Conservation (phyloP, 2,329 filamentous ascomycete species). For the Seiridium unicorne region DNA sequence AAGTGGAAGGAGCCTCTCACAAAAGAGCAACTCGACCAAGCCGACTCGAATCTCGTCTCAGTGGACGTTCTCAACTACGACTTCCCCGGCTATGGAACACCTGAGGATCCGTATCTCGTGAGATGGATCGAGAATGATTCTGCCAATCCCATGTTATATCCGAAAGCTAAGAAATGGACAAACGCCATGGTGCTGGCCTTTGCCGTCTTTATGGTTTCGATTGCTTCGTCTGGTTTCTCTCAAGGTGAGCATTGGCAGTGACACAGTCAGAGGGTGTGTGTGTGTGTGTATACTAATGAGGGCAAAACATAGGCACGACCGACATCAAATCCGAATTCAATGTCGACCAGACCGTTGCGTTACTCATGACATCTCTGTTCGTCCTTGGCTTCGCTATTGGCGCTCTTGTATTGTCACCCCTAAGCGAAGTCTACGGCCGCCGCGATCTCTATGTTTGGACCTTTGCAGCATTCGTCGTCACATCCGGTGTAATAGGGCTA, state of each 20-base stretch:
- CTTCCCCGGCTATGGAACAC: slow-evolving; percentile 39
- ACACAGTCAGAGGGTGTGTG: background rate
- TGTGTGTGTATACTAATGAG: background rate
- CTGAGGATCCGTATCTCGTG: slow-evolving; percentile 41
- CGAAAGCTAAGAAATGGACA: slow-evolving; percentile 36
- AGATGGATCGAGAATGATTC: slow-evolving; percentile 45
- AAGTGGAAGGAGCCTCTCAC: slow-evolving; percentile 14
- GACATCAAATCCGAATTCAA: slow-evolving; percentile 36
- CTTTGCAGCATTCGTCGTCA: slow-evolving; percentile 7
- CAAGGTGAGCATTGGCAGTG: slow-evolving; percentile 17
- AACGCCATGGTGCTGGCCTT: slow-evolving; percentile 36
- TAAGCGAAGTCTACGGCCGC: slow-evolving; percentile 29
- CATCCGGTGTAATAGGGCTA: slow-evolving; percentile 6
- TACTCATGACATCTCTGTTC: slow-evolving; percentile 28
- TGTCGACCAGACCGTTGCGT: slow-evolving; percentile 36
- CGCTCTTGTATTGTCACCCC: slow-evolving; percentile 27
- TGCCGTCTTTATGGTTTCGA: slow-evolving; percentile 39
- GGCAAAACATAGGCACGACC: slow-evolving; percentile 26
- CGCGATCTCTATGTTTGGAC: slow-evolving; percentile 12
- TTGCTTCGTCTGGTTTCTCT: slow-evolving; percentile 37
- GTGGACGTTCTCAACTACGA: slow-evolving; percentile 30
- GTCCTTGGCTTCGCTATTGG: slow-evolving; percentile 27
- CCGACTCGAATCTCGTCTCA: slow-evolving; percentile 13
- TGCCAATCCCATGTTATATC: slow-evolving; percentile 39
- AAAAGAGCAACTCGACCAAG: slow-evolving; percentile 12